These are phyloP conservation scores for Suillus ampliporus DNA, from an alignment of 768 basidiomycete genomes.

Conservation along the genomic window DNA sequence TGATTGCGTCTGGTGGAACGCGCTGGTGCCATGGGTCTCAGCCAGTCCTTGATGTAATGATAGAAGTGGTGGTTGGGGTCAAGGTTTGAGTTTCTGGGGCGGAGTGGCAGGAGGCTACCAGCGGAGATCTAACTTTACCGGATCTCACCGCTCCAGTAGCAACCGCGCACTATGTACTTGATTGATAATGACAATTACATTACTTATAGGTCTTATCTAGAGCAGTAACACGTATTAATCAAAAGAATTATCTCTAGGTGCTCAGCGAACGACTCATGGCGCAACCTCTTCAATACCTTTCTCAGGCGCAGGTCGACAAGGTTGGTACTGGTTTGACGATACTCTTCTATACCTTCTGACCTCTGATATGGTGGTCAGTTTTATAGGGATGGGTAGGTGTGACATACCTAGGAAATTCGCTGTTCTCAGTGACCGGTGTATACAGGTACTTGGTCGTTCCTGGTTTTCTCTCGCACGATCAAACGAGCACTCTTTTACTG, in stretches of 20 bases:
- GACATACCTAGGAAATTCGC: conserved; percentile 1
- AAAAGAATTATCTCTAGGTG: neutral
- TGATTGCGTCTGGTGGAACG: conserved; percentile 62
- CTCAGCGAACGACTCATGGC: neutral
- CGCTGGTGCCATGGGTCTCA: conserved; percentile 84
- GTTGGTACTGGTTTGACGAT: conserved; percentile 37
- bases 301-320: conserved; percentile 62
- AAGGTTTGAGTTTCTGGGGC: conserved; percentile 13
- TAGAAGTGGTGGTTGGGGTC: conserved; percentile 28
- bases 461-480: conserved; percentile 65
- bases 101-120: conserved; percentile 22
- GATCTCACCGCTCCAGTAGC: neutral
- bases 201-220: conserved; percentile 3
- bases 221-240: neutral
- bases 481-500: conserved; percentile 63
- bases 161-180: neutral
- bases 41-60: conserved; percentile 31
- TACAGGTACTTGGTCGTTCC: conserved; percentile 81
- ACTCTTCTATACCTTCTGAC: conserved; percentile 1
- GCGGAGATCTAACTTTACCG: conserved; percentile 16
- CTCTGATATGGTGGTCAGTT: conserved; percentile 46
- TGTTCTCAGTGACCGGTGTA: neutral
- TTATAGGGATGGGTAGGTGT: conserved; percentile 58
- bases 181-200: neutral
- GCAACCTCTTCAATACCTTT: conserved; percentile 50